Evolutionary conservation across 1,284 basidiomycete genomes (phyloP).

Genomic region (Mrakiaceae sp.): DNA sequence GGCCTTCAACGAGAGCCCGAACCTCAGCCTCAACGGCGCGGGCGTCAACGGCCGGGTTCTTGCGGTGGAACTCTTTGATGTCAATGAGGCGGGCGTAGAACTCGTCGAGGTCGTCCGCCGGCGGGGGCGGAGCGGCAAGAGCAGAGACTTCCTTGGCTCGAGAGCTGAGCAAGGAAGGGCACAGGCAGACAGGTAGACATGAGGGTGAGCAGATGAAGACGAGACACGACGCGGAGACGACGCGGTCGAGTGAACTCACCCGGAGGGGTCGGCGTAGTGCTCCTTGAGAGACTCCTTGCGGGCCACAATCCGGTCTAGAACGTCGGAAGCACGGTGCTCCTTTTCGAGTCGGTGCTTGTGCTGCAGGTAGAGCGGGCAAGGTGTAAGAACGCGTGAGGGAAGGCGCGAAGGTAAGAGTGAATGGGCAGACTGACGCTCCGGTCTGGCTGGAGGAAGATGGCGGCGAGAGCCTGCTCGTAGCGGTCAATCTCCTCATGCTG

Average conservation of each 20-base stretch:
- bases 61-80: slow-evolving; percentile 90
- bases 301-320: slow-evolving; percentile 67
- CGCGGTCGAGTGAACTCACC: slow-evolving; percentile 24
- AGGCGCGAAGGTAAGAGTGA: neutral
- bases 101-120: slow-evolving; percentile 65
- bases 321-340: slow-evolving; percentile 76
- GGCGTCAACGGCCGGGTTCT: slow-evolving; percentile 79
- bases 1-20: slow-evolving; percentile 47
- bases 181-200: neutral
- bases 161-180: slow-evolving; percentile 44
- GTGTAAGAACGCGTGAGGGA: neutral
- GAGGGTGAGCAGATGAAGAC: slow-evolving; percentile 31
- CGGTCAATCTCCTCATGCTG: slow-evolving; percentile 92
- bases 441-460: slow-evolving; percentile 39
- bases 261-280: slow-evolving; percentile 62
- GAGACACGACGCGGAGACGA: neutral
- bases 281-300: slow-evolving; percentile 54
- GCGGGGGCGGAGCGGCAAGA: slow-evolving; percentile 37
- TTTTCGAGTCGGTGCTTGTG: slow-evolving; percentile 51
- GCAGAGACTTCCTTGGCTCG: slow-evolving; percentile 34
- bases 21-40: slow-evolving; percentile 70
- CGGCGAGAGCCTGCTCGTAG: slow-evolving; percentile 50
- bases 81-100: slow-evolving; percentile 90
- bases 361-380: slow-evolving; percentile 19
- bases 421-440: slow-evolving; percentile 28